These are phyloP conservation scores for Omphalea diandra DNA, from an alignment of 441 rosid genomes.

Conservation along the genomic window DNA sequence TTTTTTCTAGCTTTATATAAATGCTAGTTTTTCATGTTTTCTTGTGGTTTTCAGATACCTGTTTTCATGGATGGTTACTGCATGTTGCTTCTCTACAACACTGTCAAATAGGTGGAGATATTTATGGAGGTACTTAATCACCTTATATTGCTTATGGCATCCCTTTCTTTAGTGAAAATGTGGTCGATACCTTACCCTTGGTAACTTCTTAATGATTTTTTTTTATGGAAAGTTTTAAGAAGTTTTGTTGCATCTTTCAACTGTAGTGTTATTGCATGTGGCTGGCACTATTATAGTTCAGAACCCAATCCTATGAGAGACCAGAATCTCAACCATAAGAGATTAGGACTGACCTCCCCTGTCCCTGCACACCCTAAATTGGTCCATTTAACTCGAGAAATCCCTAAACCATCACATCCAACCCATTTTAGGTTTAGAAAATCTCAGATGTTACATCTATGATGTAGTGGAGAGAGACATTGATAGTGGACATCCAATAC, in stretches of 20 bases:
- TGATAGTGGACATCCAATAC: background rate
- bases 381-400: background rate
- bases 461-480: background rate
- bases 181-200: background rate
- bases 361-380: too few species aligned
- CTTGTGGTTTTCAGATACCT: conserved; percentile 23
- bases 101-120: conserved; percentile 16
- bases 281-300: background rate
- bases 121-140: conserved; percentile 12
- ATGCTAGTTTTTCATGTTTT: conserved; percentile 13
- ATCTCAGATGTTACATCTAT: background rate
- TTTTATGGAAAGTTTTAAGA: background rate
- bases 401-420: background rate
- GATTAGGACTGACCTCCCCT: too few species aligned
- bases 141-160: conserved; percentile 12
- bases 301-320: background rate
- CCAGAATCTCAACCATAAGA: background rate
- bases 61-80: conserved; percentile 17
- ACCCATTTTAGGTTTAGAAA: background rate
- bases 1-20: background rate
- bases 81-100: conserved; percentile 13
- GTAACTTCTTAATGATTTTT: background rate
- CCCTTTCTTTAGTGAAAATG: background rate
- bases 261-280: background rate
- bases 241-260: background rate